A percentile compares a stretch with the other conserved stretches of the same genome.
Conservation (phyloP, 352 stramenopile genomes). For the Globisporangium canariense region DNA sequence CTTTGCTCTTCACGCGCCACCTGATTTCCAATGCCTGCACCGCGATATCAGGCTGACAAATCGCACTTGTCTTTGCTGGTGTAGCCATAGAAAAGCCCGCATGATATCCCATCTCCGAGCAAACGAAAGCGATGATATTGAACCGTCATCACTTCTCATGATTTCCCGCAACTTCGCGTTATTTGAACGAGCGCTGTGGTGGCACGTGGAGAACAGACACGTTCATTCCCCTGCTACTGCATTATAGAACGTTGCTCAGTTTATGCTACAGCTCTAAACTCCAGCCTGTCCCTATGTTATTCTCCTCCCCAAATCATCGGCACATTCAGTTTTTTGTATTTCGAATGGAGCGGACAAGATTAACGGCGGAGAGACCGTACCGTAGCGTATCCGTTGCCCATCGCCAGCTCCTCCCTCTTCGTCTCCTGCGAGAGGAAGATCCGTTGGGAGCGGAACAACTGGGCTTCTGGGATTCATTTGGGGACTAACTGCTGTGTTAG, state of each 20-base stretch:
- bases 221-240: no score
- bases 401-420: not conserved
- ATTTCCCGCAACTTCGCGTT: not conserved
- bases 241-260: no score
- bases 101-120: slow-evolving; percentile 14
- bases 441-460: not conserved
- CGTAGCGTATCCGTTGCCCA: no score
- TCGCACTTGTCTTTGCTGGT: not conserved
- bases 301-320: no score
- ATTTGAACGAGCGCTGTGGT: no score
- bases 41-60: slow-evolving; percentile 13
- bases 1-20: not conserved
- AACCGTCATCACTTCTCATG: not conserved
- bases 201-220: no score
- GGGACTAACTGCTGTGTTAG: no score
- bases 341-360: no score
- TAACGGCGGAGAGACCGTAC: no score
- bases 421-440: not conserved
- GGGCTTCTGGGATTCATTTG: no score
- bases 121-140: not conserved
- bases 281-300: no score
- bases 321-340: not conserved
- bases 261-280: no score
- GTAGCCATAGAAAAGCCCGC: not conserved
- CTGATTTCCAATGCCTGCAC: slow-evolving; percentile 5